Evolutionary conservation across 805 yeast genomes (phyloP), one percentile per base, ranked within the genome.

Genomic region (Candida lessepsii): DNA sequence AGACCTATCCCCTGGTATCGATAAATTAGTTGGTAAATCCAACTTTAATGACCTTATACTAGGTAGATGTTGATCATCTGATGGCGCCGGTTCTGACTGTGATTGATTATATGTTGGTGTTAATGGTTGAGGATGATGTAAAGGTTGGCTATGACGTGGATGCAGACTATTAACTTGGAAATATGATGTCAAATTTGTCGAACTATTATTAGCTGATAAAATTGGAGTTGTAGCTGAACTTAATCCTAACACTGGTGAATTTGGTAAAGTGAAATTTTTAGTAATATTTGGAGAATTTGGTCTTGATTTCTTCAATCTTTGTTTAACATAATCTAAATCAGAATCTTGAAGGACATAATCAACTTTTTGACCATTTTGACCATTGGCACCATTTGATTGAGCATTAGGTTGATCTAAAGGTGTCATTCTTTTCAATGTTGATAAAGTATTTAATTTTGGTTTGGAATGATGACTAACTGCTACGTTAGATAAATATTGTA

Each of bases 341-440:
- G 75, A 61, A 40, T 71, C 74, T 37, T 75, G 73, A 20, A 63
- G 52, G 7, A 48, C 31, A 18, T 25, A 24, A 24, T 24, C 29
- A 18, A 24, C 25, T 24, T 34, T 34, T 34, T 23, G 29, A n/a
- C 37, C 41, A 17, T 24, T 25, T n/a, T n/a, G n/a, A n/a, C n/a
- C n/a, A n/a, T n/a, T n/a, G n/a, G n/a, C n/a, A n/a, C n/a, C n/a
- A n/a, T n/a, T n/a, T n/a, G n/a, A n/a, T n/a, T n/a, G n/a, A n/a
- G n/a, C n/a, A n/a, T n/a, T n/a, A n/a, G n/a, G n/a, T 15, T 16
- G 40, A 27, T 69, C 56, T 19, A 78, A 53, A 6, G 83, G 85
- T 0, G 84, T 80, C 82, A 80, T 76, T 53, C 81, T 67, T 53
- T 80, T 85, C 39, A 81, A 57, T 3, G 84, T 72, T 35, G 70